Evolutionary conservation across 1,284 basidiomycete genomes (phyloP).

Genomic region (Rhizoctonia solani): DNA sequence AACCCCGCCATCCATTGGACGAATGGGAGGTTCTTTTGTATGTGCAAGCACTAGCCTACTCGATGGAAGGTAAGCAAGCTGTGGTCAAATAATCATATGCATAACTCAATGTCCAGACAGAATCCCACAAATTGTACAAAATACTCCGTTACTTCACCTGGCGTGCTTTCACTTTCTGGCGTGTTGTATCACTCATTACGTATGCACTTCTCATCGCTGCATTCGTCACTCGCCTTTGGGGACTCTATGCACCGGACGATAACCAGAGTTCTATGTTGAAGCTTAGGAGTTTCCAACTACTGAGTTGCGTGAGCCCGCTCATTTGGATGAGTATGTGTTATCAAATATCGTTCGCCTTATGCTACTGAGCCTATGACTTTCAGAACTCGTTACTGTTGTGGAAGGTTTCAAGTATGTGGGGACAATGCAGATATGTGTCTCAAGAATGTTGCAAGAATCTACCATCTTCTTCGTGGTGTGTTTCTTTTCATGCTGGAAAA

Average conservation of each 20-base stretch:
- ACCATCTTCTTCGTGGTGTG: conserved; percentile 88
- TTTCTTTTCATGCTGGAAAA: conserved; percentile 37
- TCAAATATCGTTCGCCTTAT: background rate
- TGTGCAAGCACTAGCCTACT: conserved; percentile 72
- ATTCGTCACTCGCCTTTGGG: conserved; percentile 72
- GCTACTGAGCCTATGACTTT: conserved; percentile 11
- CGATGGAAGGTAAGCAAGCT: conserved; percentile 69
- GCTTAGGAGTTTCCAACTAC: conserved; percentile 80
- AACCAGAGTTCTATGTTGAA: conserved; percentile 48
- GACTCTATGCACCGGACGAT: conserved; percentile 51
- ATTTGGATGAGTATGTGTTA: conserved; percentile 64
- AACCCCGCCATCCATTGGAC: conserved; percentile 60
- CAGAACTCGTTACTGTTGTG: conserved; percentile 78
- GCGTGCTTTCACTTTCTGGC: conserved; percentile 83
- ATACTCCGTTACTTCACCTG: conserved; percentile 68
- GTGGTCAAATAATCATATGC: background rate
- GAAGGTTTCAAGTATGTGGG: conserved; percentile 85
- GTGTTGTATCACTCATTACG: conserved; percentile 68
- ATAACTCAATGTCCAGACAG: conserved; percentile 35
- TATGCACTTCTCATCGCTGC: conserved; percentile 73
- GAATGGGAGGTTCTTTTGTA: conserved; percentile 80
- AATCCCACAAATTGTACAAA: conserved; percentile 61
- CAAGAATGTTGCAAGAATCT: conserved; percentile 89
- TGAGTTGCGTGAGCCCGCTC: conserved; percentile 84
- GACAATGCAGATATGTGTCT: conserved; percentile 84